Evolutionary conservation across 345 rosid genomes (phyloP).

Genomic region (Turritis glabra): DNA sequence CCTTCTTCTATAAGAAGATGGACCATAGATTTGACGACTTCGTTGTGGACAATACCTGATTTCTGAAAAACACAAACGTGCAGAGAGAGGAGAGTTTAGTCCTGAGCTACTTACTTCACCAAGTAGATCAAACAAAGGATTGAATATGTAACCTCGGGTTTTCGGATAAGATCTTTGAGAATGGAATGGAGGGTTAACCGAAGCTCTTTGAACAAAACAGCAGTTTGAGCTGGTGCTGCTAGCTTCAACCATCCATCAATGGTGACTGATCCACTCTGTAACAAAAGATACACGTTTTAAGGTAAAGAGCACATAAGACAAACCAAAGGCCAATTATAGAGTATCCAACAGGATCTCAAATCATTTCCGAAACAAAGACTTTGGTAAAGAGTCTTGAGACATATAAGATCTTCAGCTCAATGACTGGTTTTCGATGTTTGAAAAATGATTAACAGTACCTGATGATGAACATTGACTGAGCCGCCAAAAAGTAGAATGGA

Average conservation of each 20-base stretch:
- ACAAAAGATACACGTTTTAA: neutral
- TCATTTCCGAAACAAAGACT: neutral
- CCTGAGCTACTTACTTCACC: neutral
- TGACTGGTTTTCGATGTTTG: neutral
- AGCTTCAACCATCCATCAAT: constrained; percentile 89
- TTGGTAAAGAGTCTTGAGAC: neutral
- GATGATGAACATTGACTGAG: constrained; percentile 79
- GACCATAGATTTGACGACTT: constrained; percentile 72
- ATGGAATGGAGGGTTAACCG: constrained; percentile 71
- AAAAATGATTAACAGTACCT: constrained; percentile 47
- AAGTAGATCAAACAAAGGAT: neutral
- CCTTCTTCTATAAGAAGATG: constrained; percentile 76
- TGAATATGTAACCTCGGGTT: constrained; percentile 60
- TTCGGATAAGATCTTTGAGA: constrained; percentile 65
- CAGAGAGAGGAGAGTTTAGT: neutral
- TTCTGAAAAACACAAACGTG: constrained; percentile 44
- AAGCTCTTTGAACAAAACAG: constrained; percentile 87
- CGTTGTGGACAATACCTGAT: constrained; percentile 59
- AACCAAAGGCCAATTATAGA: neutral
- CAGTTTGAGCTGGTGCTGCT: constrained; percentile 88
- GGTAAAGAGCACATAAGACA: neutral
- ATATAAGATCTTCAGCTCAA: neutral
- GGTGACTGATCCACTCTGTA: constrained; percentile 65
- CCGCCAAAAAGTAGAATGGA: constrained; percentile 90
- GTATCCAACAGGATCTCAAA: too few relatives aligned